Base-by-base conservation (phyloP, 371 early-diverging fungal species). In the Lichtheimia ramosa region DNA sequence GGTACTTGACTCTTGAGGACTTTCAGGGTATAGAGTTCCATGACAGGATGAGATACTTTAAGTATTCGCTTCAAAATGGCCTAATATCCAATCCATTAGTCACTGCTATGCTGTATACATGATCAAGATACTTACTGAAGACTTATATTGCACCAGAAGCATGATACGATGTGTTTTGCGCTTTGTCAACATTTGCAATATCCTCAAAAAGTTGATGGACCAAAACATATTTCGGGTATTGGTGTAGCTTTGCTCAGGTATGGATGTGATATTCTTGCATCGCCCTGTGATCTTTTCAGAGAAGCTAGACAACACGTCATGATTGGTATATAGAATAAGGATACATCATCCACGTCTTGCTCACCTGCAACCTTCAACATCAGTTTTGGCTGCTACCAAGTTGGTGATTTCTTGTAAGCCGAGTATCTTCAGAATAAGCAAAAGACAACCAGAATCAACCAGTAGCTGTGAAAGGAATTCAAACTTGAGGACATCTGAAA, bases 171-270 rank as follows among this genome's bases (percentile, higher is more conserved):
- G 89, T 1, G 83, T 75, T 59, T 93, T 92, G 56, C 79, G 68
- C 64, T 92, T 93, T 2, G 92, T 90, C 41, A 95, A 55, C 76
- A 90, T 92, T 69, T 95, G 92, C 25, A 93, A 72, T 15, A 93
- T 83, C 16, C 91, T 79, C 15, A 93, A 69, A 50, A 93, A 76
- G 61, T 89, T 86, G 68, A 91, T 90, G 8, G 90, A 72, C 43
- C 89, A 87, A 61, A 79, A 89, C 73, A 95, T 82, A 62, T 90
- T 90, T n/a, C 90, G 59, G 10, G 58, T 52, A 40, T 74, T 77
- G 41, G 75, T 70, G 21, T 70, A 67, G 5, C 28, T 15, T 2
- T 61, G 50, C n/a, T 48, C 49, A 3, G 43, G 54, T n/a, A 43
- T 56, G 6, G 34, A 34, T 10, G 34, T 34, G 34, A 34, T 34